Evolutionary conservation across 2,329 filamentous ascomycete species (phyloP), one percentile per base, ranked within the genome.

Genomic region (Eutypa lata): DNA sequence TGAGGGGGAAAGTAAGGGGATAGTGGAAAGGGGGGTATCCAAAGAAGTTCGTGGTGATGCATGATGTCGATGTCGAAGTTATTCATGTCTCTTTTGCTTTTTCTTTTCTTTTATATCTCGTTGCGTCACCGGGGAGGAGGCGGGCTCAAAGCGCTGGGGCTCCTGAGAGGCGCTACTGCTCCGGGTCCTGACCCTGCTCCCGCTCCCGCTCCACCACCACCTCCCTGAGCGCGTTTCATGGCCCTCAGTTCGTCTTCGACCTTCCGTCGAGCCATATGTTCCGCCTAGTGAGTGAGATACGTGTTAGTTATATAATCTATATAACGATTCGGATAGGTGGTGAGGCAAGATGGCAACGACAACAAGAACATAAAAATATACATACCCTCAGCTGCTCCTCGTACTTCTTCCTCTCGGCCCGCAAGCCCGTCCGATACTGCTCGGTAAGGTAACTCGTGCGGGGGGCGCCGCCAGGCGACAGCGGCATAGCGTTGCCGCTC

Each of bases 331-430:
- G 1, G 10, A 10, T 19, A 19, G 14, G 16, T 26, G 5, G 33
- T 16, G 21, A 21, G 16, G n/a, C 21, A n/a, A n/a, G n/a, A n/a
- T 18, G 19, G 21, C 19, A 48, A 37, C 8, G n/a, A 31, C 7
- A 37, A 26, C 16, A 14, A 8, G 16, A 18, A 24, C 40, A 31
- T 3, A 37, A 18, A 2, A 16, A 21, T 22, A 26, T 22, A 65
- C 65, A 50, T 65, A 69, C 67, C 49, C 56, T 68, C 53, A 69
- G 48, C 51, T 68, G 66, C 52, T 69, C 66, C 50, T 68, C 67
- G 53, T 68, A 64, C 48, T 69, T 69, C 65, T 67, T 68, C 50
- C 67, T 60, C 55, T 68, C 66, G 16, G 65, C 61, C 47, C 65
- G 61, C 14, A 69, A 56, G 16, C 65, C 66, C 16, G 59, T 53